Conservation (phyloP, 148 eudicot genomes). For the Limonium bicolor region DNA sequence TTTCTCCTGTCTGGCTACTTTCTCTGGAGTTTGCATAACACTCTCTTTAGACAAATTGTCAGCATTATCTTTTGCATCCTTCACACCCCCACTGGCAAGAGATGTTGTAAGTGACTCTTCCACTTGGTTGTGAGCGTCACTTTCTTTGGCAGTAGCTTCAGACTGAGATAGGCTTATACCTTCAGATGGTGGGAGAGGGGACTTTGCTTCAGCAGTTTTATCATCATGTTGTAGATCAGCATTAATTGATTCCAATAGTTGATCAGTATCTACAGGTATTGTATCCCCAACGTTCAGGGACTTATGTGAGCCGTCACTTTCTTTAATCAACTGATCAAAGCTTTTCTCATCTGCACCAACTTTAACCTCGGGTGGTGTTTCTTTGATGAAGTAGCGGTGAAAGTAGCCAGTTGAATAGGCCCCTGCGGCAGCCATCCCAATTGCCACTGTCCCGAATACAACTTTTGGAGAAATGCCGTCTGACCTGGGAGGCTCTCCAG, state of each 20-base stretch:
- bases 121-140: constrained; percentile 14
- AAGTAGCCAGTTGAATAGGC: constrained; percentile 48
- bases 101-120: constrained; percentile 15
- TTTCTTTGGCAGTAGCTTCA: constrained; percentile 8
- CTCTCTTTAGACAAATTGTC: constrained; percentile 21
- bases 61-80: constrained; percentile 11
- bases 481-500: constrained; percentile 28
- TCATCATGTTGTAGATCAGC: constrained; percentile 16
- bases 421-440: constrained; percentile 38
- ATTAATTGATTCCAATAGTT: constrained; percentile 17
- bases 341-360: constrained; percentile 9
- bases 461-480: constrained; percentile 25
- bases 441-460: constrained; percentile 41
- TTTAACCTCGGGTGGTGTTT: constrained; percentile 15
- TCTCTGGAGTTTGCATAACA: constrained; percentile 13
- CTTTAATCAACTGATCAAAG: constrained; percentile 10
- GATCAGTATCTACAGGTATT: constrained; percentile 9
- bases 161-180: constrained; percentile 14
- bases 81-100: constrained; percentile 15
- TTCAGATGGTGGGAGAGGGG: constrained; percentile 13
- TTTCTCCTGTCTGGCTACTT: constrained; percentile 16
- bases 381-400: constrained; percentile 18
- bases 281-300: constrained; percentile 10
- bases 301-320: constrained; percentile 8
- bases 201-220: constrained; percentile 15